Evolutionary conservation across 192 early-diverging fungal genomes (phyloP), one percentile per base, ranked within the genome.

Genomic region (Dissophora ornata): DNA sequence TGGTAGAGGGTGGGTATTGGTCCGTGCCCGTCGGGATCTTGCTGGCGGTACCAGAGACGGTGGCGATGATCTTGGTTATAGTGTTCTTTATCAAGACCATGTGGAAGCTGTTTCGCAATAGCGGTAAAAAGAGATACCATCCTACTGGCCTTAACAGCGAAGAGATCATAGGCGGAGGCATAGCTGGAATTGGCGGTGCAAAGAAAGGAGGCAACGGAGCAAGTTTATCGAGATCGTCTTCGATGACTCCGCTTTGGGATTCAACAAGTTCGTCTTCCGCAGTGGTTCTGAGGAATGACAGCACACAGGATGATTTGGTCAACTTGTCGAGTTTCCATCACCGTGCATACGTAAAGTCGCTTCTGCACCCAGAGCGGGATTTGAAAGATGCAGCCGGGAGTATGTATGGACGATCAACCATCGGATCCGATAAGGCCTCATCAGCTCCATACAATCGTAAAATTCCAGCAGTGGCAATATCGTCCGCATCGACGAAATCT

Each of bases 21-120:
- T 67, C 64, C 11, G 19, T 51, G 8, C 51, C 65, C 2, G 62
- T 77, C 36, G 73, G 73, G 10, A 67, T 77, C 38, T 33, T 77
- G 42, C 32, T 77, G 28, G 73, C 73, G 10, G 65, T 62, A 0
- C 73, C 73, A 28, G 73, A 77, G 38, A 77, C 73, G 1, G 42
- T 67, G 5, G 73, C 73, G 1, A 57, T 77, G 64, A 24, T 61
- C 2, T 77, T 64, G 0, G 73, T 67, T 1, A 32, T 33, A 6
- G n/a, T 67, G 4, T 77, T 77, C 33, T 77, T 77, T 24, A 42
- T 77, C 7, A 77, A 77, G n/a, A 77, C 65, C 1, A 55, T 77
- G 50, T 77, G 73, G 73, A 18, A 47, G 9, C 29, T 55, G 32
- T 8, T 42, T 22, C 49, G 42, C n/a, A n/a, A n/a, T n/a, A n/a